These are phyloP conservation scores for Eucalyptus erythrocorys DNA, from an alignment of 345 rosid genomes.

Conservation along the genomic window DNA sequence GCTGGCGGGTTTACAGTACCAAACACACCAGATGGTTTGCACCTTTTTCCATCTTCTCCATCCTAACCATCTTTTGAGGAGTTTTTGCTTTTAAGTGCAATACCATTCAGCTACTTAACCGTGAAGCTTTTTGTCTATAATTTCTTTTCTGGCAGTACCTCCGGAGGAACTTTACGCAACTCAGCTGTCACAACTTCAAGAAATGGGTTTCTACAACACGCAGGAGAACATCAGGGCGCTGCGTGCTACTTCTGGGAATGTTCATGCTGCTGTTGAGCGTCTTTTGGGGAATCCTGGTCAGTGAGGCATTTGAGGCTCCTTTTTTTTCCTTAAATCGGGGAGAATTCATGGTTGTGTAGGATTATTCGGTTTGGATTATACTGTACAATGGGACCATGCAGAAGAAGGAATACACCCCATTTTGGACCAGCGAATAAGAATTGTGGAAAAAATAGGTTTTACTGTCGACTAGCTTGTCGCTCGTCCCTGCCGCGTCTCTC, in stretches of 20 bases:
- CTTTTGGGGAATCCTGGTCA: slow-evolving; percentile 69
- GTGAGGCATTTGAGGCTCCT: not conserved
- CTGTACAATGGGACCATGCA: not conserved
- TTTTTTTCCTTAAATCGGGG: not conserved
- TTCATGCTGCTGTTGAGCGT: slow-evolving; percentile 85
- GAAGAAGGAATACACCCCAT: not conserved
- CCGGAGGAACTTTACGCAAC: slow-evolving; percentile 86
- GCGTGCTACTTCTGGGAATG: slow-evolving; percentile 71
- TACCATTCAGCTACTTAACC: not conserved
- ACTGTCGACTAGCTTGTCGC: not conserved
- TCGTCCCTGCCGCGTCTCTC: not conserved
- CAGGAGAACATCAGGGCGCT: slow-evolving; percentile 83
- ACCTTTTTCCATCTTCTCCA: not conserved
- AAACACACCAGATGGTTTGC: slow-evolving; percentile 51
- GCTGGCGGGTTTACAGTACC: slow-evolving; percentile 59
- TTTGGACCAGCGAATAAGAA: not conserved
- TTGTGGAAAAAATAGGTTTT: not conserved
- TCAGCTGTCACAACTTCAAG: slow-evolving; percentile 77
- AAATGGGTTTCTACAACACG: slow-evolving; percentile 82
- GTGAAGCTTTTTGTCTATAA: not conserved
- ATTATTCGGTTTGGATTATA: not conserved
- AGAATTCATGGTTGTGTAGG: not conserved
- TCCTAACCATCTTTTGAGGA: not conserved
- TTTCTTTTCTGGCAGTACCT: slow-evolving; percentile 33
- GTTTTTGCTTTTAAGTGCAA: not conserved